A percentile compares a stretch with the other conserved stretches of the same genome.
These are phyloP conservation scores for Fusarium longipes DNA, from an alignment of 2,329 filamentous ascomycete species.

Conservation along the genomic window DNA sequence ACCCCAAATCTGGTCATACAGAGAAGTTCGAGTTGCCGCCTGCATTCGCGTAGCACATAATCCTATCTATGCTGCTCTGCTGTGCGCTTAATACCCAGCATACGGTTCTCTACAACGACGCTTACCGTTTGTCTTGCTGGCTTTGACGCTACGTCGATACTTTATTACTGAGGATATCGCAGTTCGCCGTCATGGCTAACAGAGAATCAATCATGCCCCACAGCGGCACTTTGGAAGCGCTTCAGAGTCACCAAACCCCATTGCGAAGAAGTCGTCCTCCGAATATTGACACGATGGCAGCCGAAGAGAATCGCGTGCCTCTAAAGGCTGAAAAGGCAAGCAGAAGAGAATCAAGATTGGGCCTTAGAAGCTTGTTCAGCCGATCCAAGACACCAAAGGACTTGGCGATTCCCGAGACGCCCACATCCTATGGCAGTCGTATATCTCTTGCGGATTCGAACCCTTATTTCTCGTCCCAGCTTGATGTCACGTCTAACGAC, in stretches of 20 bases:
- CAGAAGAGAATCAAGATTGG: conserved; percentile 64
- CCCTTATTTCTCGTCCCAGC: conserved; percentile 56
- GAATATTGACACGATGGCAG: conserved; percentile 40
- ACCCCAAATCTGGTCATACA: conserved; percentile 15
- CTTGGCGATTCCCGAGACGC: conserved; percentile 45
- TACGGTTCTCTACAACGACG: conserved; percentile 23
- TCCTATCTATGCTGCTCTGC: conserved; percentile 32
- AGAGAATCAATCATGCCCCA: conserved; percentile 46
- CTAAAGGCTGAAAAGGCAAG: conserved; percentile 57
- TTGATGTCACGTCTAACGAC: conserved; percentile 53
- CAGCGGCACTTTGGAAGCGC: conserved; percentile 39
- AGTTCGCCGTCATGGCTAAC: conserved; percentile 32
- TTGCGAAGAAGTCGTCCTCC: conserved; percentile 43
- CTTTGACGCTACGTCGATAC: conserved; percentile 13
- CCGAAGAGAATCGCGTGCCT: conserved; percentile 54
- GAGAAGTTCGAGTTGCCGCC: conserved; percentile 19
- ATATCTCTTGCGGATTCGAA: conserved; percentile 60
- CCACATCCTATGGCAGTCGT: conserved; percentile 55
- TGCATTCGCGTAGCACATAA: conserved; percentile 15
- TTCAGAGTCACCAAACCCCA: conserved; percentile 40
- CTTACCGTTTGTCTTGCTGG: conserved; percentile 19
- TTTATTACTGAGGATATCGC: not conserved
- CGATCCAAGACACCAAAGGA: conserved; percentile 56
- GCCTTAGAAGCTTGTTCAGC: conserved; percentile 63
- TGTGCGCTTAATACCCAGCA: conserved; percentile 20